Conservation (phyloP, 1,284 basidiomycete species). For the Ceratobasidium theobromae region DNA sequence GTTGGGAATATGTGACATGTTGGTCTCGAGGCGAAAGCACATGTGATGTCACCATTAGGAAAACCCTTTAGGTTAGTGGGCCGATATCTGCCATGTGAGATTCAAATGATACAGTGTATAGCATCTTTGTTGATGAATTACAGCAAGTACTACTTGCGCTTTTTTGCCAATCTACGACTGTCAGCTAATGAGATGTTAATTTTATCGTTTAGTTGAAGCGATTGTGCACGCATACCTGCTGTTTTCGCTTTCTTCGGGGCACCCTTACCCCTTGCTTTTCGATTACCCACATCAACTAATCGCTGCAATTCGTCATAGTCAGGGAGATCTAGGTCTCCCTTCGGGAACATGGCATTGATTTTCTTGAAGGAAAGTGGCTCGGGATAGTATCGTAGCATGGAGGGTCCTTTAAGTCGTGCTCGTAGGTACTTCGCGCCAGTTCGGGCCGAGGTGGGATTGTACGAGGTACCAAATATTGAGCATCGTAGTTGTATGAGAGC, state of each 20-base stretch:
- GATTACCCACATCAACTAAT: conserved; percentile 63
- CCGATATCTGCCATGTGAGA: no score
- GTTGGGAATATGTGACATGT: no score
- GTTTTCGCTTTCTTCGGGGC: conserved; percentile 74
- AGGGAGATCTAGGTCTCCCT: conserved; percentile 54
- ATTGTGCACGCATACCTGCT: conserved; percentile 57
- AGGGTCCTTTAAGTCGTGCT: conserved; percentile 69
- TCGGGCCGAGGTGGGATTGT: conserved; percentile 74
- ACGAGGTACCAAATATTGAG: conserved; percentile 78
- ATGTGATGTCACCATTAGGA: no score
- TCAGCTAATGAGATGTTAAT: conserved; percentile 38
- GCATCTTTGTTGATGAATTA: neutral
- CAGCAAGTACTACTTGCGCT: conserved; percentile 29
- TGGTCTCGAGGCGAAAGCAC: no score
- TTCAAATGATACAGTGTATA: neutral
- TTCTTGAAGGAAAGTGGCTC: conserved; percentile 53
- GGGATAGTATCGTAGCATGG: conserved; percentile 79
- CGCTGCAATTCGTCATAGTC: conserved; percentile 66
- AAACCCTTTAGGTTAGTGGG: no score
- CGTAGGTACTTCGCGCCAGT: conserved; percentile 86
- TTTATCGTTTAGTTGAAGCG: neutral
- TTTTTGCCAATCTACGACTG: conserved; percentile 38
- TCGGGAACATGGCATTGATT: conserved; percentile 50
- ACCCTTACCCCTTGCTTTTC: conserved; percentile 74
- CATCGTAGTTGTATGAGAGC: conserved; percentile 61